Percentiles rank a stretch among this genome's conserved stretches.
These are phyloP conservation scores for Albugo laibachii DNA, from an alignment of 352 stramenopile species.

Conservation along the genomic window DNA sequence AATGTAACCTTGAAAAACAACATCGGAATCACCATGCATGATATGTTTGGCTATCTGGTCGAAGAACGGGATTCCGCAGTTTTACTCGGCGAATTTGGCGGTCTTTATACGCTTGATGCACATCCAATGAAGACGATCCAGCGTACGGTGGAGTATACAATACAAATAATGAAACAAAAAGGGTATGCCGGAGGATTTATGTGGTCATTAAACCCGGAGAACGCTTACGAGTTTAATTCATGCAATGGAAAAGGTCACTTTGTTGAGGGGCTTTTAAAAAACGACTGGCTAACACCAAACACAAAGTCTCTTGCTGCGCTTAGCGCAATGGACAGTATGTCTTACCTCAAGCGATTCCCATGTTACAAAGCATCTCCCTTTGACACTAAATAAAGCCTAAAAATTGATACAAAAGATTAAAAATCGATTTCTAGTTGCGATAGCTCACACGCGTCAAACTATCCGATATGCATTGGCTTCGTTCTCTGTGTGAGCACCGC, in stretches of 20 bases:
- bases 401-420: too few relatives aligned
- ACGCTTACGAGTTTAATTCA: slow-evolving; percentile 55
- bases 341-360: slow-evolving; percentile 33
- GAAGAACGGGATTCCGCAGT: slow-evolving; percentile 25
- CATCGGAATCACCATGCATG: slow-evolving; percentile 35
- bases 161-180: slow-evolving; percentile 37
- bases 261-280: slow-evolving; percentile 45
- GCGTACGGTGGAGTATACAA: slow-evolving; percentile 47
- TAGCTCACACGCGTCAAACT: too few relatives aligned
- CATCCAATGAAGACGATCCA: slow-evolving; percentile 52
- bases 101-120: slow-evolving; percentile 40
- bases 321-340: slow-evolving; percentile 36
- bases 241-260: slow-evolving; percentile 29
- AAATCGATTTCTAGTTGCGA: too few relatives aligned
- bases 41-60: slow-evolving; percentile 62
- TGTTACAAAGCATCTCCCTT: slow-evolving; percentile 18
- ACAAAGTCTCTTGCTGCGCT: slow-evolving; percentile 43
- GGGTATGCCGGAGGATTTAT: slow-evolving; percentile 58
- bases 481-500: too few relatives aligned
- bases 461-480: too few relatives aligned
- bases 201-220: slow-evolving; percentile 70
- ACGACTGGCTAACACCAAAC: slow-evolving; percentile 67
- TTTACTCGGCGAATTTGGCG: slow-evolving; percentile 54
- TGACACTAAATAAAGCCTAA: too few relatives aligned
- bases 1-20: slow-evolving; percentile 24